Evolutionary conservation across 1,284 basidiomycete genomes (phyloP), one percentile per base, ranked within the genome.

Genomic region (Ceratobasidium sp.): DNA sequence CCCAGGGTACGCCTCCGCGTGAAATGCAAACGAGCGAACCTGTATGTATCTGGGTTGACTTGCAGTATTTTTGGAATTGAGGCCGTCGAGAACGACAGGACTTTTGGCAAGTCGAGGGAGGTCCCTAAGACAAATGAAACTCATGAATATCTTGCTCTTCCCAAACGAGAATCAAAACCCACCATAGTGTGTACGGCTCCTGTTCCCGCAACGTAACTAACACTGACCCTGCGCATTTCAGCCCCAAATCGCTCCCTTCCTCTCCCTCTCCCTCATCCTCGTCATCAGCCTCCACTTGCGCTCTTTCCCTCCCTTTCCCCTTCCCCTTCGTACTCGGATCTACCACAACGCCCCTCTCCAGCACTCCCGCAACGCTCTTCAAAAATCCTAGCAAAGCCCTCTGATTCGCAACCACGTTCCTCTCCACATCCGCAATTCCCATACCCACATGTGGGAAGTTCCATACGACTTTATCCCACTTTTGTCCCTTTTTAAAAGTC

Each of bases 371-470:
- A 13, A 91, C 93, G 12, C 93, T 94, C 20, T 91, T 89, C 66
- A 99, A 86, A 83, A 98, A 98, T 1, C 91, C 91, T 28, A 98
- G 88, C 23, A 99, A 86, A n/a, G 98, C 88, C 26, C 92, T 83
- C 83, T 99, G 97, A 84, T 99, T 99, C 12, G 93, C 92, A 15
- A 95, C 86, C 78, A 99, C 94, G 84, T 99, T 99, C 71, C 97
- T 91, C 82, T 96, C 93, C 85, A 97, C 96, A 83, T 99, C 96
- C 61, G 95, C 91, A 81, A 99, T 97, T 0, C 97, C 96, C 81
- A 93, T 95, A 42, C 97, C 97, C 81, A 94, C 94, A 87, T 99
- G 97, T 69, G 97, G 97, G 82, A 99, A 99, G 83, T 99, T 98
- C 91, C 96, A 99, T 28, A 96, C 92, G 77, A 99, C 90, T 85